Evolutionary conservation across 2,329 filamentous ascomycete genomes (phyloP), one percentile per base, ranked within the genome.

Genomic region (Alternaria triticina): DNA sequence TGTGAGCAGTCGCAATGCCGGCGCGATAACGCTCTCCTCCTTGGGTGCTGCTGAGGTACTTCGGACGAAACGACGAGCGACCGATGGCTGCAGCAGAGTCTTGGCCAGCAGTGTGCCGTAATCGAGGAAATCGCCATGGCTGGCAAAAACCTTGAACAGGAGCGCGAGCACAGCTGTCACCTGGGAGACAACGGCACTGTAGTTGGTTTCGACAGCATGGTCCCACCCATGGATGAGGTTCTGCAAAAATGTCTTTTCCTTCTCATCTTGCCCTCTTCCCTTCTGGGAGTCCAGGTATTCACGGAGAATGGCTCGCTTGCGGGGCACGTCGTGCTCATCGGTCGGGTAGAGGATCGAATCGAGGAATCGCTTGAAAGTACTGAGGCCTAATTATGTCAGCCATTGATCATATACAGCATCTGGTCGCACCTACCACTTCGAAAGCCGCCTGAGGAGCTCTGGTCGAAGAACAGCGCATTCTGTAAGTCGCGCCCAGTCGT

Each of bases 211-310:
- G 28, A 89, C 89, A 5, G 92, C 94, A 82, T 92, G 94, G 51
- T 89, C 89, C 95, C 95, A 98, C 62, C 90, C 93, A 72, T 96
- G 91, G 81, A 96, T 91, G 43, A 98, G 82, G 72, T 97, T 93
- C 3, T 86, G 82, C 28, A 98, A 86, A 70, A 90, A 93, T 23
- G 90, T 83, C 7, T 87, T 83, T 57, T 87, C 84, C 56, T 87
- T 86, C 40, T 89, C 87, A 30, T 83, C 82, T 17, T 79, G 75
- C 54, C 79, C 80, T 64, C 79, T 79, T 17, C 83, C 82, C 62
- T 83, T 85, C 74, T 89, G 86, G 47, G 84, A 82, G 47, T 89
- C 86, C 52, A 96, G 86, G 75, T 91, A 96, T 69, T 92, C 88
- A 67, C 85, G 85, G 30, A 95, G 82, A 56, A 95, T 90, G 40